These are phyloP conservation scores for Talaromyces amestolkiae DNA, from an alignment of 2,329 filamentous ascomycete species.

Conservation along the genomic window DNA sequence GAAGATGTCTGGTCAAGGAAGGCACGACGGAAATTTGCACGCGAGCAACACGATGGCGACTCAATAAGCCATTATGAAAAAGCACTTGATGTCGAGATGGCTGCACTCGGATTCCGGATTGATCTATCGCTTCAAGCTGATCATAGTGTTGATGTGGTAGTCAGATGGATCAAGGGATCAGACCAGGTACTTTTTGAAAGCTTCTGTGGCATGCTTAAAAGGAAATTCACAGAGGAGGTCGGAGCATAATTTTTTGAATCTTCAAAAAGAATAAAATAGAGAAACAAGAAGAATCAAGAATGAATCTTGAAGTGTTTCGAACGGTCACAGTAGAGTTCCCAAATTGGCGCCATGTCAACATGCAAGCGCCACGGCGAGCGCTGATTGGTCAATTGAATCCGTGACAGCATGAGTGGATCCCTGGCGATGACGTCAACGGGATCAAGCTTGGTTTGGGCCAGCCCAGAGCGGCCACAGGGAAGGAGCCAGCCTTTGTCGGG, in stretches of 20 bases:
- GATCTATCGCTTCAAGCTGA: conserved; percentile 44
- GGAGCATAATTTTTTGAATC: neutral
- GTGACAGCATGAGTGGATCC: neutral
- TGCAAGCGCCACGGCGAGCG: neutral
- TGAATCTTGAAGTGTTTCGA: neutral
- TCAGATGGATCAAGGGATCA: conserved; percentile 73
- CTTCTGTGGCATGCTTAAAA: conserved; percentile 75
- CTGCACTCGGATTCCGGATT: conserved; percentile 60
- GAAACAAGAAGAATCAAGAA: neutral
- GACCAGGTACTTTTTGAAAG: conserved; percentile 79
- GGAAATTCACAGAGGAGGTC: conserved; percentile 41
- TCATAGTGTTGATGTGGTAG: conserved; percentile 48
- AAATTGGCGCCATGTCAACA: neutral
- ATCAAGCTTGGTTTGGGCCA: conserved; percentile 1
- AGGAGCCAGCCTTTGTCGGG: neutral
- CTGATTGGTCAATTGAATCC: conserved; percentile 6
- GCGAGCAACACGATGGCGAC: conserved; percentile 23
- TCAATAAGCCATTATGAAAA: conserved; percentile 20
- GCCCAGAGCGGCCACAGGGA: conserved; percentile 1
- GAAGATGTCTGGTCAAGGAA: conserved; percentile 77
- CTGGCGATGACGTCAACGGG: conserved; percentile 6
- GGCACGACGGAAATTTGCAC: conserved; percentile 60
- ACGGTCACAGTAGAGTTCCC: neutral
- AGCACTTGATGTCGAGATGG: conserved; percentile 33
- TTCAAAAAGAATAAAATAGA: neutral